Evolutionary conservation across 2,329 filamentous ascomycete species (phyloP).

Genomic region (Lachnellula arida): DNA sequence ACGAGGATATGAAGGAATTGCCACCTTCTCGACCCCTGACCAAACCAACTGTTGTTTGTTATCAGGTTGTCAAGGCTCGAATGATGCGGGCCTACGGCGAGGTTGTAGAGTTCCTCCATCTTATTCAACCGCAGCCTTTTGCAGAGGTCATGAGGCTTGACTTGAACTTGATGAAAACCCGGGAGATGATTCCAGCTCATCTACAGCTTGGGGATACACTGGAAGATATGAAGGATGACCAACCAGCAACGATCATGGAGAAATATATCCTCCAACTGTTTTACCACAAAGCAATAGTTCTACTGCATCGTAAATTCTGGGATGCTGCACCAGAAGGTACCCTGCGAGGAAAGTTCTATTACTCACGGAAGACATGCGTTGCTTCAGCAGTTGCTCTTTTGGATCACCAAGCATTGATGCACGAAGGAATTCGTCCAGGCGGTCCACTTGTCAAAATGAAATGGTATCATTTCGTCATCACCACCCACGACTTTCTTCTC

Average conservation of each 20-base stretch:
- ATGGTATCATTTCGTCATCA: constrained; percentile 54
- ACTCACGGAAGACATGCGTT: constrained; percentile 48
- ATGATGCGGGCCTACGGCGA: constrained; percentile 46
- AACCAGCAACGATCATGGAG: constrained; percentile 44
- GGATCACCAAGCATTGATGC: constrained; percentile 44
- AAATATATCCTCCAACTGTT: constrained; percentile 48
- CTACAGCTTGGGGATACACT: constrained; percentile 44
- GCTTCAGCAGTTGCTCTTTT: constrained; percentile 45
- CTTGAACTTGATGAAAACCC: constrained; percentile 40
- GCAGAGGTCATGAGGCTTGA: constrained; percentile 47
- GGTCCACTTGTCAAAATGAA: constrained; percentile 47
- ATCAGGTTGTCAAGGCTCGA: constrained; percentile 47
- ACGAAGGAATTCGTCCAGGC: constrained; percentile 47
- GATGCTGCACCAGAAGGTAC: constrained; percentile 37
- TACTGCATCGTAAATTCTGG: constrained; percentile 53
- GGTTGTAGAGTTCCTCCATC: constrained; percentile 47
- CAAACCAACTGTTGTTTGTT: constrained; percentile 55
- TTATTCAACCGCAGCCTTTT: constrained; percentile 45
- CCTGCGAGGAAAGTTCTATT: constrained; percentile 39
- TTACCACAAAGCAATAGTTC: constrained; percentile 50
- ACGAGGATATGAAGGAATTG: constrained; percentile 48
- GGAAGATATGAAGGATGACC: constrained; percentile 44
- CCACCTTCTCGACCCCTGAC: constrained; percentile 51
- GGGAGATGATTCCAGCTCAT: constrained; percentile 42
- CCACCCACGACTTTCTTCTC: constrained; percentile 57